Base-by-base conservation (phyloP, 1,284 basidiomycete species). In the Apiotrichum brassicae region DNA sequence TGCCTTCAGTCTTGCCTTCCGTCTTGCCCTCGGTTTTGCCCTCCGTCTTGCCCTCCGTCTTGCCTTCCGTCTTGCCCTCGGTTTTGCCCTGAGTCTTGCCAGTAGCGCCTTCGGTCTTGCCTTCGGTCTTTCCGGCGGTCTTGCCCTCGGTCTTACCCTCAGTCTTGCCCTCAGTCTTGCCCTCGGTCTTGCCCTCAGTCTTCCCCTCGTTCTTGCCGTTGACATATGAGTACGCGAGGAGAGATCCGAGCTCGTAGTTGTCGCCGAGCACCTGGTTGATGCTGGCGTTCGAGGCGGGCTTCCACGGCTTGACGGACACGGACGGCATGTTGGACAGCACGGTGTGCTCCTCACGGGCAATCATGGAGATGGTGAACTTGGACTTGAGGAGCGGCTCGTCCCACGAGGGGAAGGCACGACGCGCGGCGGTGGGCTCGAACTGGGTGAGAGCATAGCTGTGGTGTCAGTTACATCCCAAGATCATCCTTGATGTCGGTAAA, bases 361-460 rank as follows among this genome's bases (percentile, higher is more conserved):
- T 81, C 78, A 97, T 79, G 14, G 85, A 85, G 61, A 97, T 77
- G 26, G 50, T 78, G 71, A 87, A 95, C 3, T 84, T 91, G 6
- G 92, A 86, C 73, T 97, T 97, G 64, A 95, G 78, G 20, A 83
- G 78, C 22, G 94, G 94, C 70, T 97, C 92, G 69, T 97, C 94
- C 87, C 88, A 97, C 59, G 76, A 67, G 49, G 88, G 88, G 72
- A 90, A 87, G 11, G 85, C 84, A 45, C 82, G 78, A 51, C 92
- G 78, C 5, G 91, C 91, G 51, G 84, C 82, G 23, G 90, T 95
- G 18, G 93, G 84, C 83, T 97, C 75, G 48, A 77, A 74, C 69
- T 92, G 88, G 26, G 89, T 92, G 51, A 92, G 75, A 36, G 85
- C 77, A 68, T 90, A 91, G 61, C 67, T 68, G 46, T 1, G 16